Evolutionary conservation across 495 filamentous ascomycete genomes (phyloP).

Genomic region (Penicillium cataractarum): DNA sequence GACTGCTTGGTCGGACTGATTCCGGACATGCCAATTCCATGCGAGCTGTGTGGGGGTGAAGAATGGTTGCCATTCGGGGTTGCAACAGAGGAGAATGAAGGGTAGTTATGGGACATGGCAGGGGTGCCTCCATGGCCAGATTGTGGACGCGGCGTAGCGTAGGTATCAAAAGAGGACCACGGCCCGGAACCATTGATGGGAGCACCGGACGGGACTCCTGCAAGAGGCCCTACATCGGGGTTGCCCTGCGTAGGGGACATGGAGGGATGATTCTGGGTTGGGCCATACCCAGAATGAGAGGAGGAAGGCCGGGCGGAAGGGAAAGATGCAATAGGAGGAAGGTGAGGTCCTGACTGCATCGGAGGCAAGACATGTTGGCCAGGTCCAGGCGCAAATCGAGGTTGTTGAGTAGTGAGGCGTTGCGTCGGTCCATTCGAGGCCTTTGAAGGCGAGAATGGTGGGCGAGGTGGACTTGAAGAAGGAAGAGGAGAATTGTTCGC

Average conservation of each 20-base stretch:
- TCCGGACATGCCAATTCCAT: conserved; percentile 63
- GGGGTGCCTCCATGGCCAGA: conserved; percentile 29
- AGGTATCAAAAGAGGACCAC: conserved; percentile 44
- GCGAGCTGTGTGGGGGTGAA: conserved; percentile 48
- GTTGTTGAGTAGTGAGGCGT: conserved; percentile 28
- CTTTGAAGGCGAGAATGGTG: conserved; percentile 46
- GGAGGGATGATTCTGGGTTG: conserved; percentile 49
- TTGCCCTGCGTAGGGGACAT: conserved; percentile 57
- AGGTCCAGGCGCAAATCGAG: conserved; percentile 30
- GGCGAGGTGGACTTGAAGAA: conserved; percentile 41
- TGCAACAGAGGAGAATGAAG: conserved; percentile 37
- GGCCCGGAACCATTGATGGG: conserved; percentile 35
- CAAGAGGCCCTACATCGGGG: conserved; percentile 50
- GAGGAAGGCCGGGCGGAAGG: conserved; percentile 47
- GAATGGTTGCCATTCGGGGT: conserved; percentile 45
- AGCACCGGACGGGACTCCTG: conserved; percentile 42
- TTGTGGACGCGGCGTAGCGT: conserved; percentile 38
- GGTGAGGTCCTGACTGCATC: conserved; percentile 36
- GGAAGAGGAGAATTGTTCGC: conserved; percentile 24
- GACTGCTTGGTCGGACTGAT: conserved; percentile 78
- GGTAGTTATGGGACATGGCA: conserved; percentile 32
- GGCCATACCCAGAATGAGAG: conserved; percentile 47
- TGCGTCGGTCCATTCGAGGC: conserved; percentile 30
- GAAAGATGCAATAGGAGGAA: conserved; percentile 40
- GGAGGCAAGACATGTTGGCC: conserved; percentile 37